phyloP scores from a whole-genome alignment of 805 yeast species.

The Yamadazyma olivae region DNA sequence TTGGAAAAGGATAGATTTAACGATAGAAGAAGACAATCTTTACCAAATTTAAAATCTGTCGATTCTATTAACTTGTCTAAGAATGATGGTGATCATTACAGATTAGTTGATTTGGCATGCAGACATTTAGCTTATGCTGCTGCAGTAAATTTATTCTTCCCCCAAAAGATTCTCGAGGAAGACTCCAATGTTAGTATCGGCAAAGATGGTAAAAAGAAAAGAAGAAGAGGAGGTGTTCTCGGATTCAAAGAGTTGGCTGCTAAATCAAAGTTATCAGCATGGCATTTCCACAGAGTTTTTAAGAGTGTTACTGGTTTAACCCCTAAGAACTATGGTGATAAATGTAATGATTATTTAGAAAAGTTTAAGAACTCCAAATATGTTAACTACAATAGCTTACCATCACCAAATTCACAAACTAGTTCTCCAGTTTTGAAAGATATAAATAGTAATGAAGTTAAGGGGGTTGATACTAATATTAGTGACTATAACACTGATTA shows the following conservation, averaged over 20 bases:
- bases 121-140: constrained; percentile 83
- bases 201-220: constrained; percentile 30
- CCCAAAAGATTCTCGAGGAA: constrained; percentile 17
- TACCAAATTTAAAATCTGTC: constrained; percentile 20
- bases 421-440: background rate
- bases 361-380: constrained; percentile 19
- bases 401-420: background rate
- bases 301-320: constrained; percentile 83
- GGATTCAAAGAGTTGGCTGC: constrained; percentile 88
- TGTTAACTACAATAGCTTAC: constrained; percentile 10
- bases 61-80: constrained; percentile 36
- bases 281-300: constrained; percentile 93
- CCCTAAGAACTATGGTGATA: constrained; percentile 86
- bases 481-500: constrained; percentile 1
- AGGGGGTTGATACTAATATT: background rate
- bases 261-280: constrained; percentile 77
- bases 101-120: constrained; percentile 74
- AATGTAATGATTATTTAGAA: constrained; percentile 63
- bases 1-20: constrained; percentile 9
- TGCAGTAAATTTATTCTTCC: constrained; percentile 39
- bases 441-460: background rate
- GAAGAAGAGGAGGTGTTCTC: constrained; percentile 73
- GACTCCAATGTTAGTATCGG: constrained; percentile 12
- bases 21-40: constrained; percentile 22
- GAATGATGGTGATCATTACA: constrained; percentile 66